phyloP scores from a whole-genome alignment of 2,329 filamentous ascomycete genomes.

The Penicillium aurantiogriseum region DNA sequence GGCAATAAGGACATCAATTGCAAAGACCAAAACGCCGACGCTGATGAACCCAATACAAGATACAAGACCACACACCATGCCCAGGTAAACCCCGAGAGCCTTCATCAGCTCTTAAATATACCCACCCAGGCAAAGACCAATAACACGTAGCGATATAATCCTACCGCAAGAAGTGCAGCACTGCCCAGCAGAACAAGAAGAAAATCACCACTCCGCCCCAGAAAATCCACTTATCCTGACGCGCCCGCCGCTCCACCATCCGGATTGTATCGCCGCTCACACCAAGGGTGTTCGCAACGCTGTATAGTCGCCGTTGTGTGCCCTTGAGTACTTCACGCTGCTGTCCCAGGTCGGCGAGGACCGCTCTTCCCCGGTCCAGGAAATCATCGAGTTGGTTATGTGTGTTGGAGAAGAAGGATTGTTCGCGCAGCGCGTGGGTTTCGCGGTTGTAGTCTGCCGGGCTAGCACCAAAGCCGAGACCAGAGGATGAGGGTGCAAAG shows the following conservation, averaged over 20 bases:
- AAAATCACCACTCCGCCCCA: conserved; percentile 82
- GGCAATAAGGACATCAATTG: conserved; percentile 1
- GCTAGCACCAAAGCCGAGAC: conserved; percentile 47
- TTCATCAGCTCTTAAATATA: background rate
- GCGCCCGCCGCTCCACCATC: conserved; percentile 88
- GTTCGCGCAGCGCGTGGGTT: conserved; percentile 80
- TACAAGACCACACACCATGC: conserved; percentile 4
- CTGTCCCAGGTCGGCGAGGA: conserved; percentile 81
- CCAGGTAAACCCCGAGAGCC: background rate
- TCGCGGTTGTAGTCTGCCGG: conserved; percentile 66
- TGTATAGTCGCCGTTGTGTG: conserved; percentile 87
- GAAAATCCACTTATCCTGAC: conserved; percentile 98
- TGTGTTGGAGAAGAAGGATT: conserved; percentile 79
- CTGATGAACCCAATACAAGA: conserved; percentile 27
- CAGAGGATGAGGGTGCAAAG: conserved; percentile 40
- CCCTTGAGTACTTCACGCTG: conserved; percentile 94
- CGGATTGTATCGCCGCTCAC: conserved; percentile 94
- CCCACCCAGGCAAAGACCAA: background rate
- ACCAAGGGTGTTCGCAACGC: conserved; percentile 88
- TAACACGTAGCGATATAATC: background rate
- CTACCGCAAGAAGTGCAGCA: conserved; percentile 77
- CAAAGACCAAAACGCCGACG: conserved; percentile 32
- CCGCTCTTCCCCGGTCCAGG: conserved; percentile 83
- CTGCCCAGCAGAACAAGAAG: conserved; percentile 87
- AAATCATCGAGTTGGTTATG: conserved; percentile 90